phyloP scores from a whole-genome alignment of 2,329 filamentous ascomycete species.

The Ampelomyces quisqualis region DNA sequence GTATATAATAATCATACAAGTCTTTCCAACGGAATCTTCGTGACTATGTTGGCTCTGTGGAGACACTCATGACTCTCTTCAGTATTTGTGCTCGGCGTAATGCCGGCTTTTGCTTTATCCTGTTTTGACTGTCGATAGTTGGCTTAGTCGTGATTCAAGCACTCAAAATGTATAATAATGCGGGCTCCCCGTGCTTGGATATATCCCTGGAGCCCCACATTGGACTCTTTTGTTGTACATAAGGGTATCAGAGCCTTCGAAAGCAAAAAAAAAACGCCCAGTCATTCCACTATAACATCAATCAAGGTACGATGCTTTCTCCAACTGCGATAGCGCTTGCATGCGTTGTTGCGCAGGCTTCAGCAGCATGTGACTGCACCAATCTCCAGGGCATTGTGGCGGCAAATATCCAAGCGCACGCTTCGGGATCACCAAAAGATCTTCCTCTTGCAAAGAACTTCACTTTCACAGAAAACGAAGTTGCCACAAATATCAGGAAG shows the following conservation, averaged over 20 bases:
- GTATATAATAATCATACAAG: too few species aligned
- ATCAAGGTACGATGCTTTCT: background rate
- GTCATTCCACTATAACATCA: background rate
- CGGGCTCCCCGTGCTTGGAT: background rate
- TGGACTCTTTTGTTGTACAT: background rate
- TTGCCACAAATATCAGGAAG: conserved; percentile 8
- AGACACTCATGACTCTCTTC: too few species aligned
- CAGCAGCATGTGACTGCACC: conserved; percentile 18
- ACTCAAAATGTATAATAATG: background rate
- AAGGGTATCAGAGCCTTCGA: background rate
- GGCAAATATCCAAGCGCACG: conserved; percentile 19
- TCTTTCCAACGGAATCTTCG: too few species aligned
- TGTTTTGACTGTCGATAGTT: background rate
- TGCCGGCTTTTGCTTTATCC: too few species aligned
- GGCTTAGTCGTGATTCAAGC: background rate
- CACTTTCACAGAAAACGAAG: conserved; percentile 22
- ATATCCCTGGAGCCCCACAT: conserved; percentile 8
- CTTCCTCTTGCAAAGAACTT: conserved; percentile 13
- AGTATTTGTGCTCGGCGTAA: too few species aligned
- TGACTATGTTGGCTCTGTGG: too few species aligned
- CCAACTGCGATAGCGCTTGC: background rate
- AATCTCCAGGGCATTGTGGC: conserved; percentile 15
- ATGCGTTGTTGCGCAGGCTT: conserved; percentile 6
- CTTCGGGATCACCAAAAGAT: conserved; percentile 9
- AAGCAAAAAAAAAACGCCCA: background rate